Conservation (phyloP, 192 early-diverging fungal species). For the Backusella circina region DNA sequence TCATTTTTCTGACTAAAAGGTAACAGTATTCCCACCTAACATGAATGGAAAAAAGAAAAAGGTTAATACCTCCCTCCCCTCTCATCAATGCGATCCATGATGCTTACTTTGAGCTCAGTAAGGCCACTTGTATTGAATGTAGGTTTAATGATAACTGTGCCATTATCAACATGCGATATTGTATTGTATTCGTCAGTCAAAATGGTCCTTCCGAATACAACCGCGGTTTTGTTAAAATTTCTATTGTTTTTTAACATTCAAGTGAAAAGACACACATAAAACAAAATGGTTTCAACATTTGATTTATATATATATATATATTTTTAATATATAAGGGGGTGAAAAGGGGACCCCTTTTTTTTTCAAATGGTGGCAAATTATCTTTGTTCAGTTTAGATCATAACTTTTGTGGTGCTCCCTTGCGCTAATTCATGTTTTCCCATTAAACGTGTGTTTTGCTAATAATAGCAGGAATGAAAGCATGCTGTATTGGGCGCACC, state of each 20-base stretch:
- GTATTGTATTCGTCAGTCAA: not conserved
- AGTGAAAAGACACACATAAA: not conserved
- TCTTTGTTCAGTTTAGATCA: not conserved
- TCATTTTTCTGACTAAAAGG: constrained; percentile 21
- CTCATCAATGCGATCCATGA: not conserved
- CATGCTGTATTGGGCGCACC: no score
- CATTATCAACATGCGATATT: constrained; percentile 4
- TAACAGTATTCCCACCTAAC: constrained; percentile 26
- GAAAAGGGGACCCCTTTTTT: not conserved
- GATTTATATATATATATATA: constrained; percentile 1
- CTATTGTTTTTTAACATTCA: constrained; percentile 5
- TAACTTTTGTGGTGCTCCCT: not conserved
- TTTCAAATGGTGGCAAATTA: not conserved
- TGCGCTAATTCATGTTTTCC: not conserved
- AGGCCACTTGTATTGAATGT: not conserved
- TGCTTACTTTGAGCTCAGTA: constrained; percentile 10
- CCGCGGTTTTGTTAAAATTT: not conserved
- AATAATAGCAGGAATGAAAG: not conserved
- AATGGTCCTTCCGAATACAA: constrained; percentile 4
- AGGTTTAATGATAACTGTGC: constrained; percentile 6
- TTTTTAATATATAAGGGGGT: not conserved
- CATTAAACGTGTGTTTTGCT: not conserved
- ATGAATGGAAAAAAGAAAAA: no score
- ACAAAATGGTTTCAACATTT: not conserved
- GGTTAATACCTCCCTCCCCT: not conserved